Percentiles rank a stretch among this genome's conserved stretches.
Conservation (phyloP, 352 stramenopile genomes). For the Phytophthora syringae region DNA sequence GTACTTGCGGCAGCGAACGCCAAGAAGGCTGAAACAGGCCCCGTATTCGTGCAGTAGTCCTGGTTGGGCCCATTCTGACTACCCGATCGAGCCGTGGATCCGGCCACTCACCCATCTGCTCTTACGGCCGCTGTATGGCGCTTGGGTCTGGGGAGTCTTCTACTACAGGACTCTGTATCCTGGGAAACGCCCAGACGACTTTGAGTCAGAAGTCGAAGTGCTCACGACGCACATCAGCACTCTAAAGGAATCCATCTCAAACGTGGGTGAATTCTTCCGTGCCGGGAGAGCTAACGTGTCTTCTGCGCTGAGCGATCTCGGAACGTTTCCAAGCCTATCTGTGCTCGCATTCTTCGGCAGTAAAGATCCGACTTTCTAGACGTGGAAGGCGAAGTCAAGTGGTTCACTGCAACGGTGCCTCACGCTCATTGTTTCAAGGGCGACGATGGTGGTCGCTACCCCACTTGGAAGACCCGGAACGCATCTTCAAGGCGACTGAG, state of each 20-base stretch:
- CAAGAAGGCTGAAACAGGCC: not conserved
- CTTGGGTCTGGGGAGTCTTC: constrained; percentile 30
- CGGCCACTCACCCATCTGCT: constrained; percentile 41
- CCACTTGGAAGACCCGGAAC: constrained; percentile 40
- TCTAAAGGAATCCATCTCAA: constrained; percentile 30
- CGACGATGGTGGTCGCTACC: constrained; percentile 42
- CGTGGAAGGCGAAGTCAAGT: constrained; percentile 37
- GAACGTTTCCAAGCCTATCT: not conserved
- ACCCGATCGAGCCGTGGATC: constrained; percentile 36
- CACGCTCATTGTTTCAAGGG: constrained; percentile 25
- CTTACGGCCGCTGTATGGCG: constrained; percentile 39
- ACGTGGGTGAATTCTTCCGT: constrained; percentile 31
- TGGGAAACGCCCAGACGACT: constrained; percentile 26
- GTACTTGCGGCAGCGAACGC: constrained; percentile 28
- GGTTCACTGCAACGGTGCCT: constrained; percentile 36
- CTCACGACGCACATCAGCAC: constrained; percentile 27
- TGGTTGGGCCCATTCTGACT: constrained; percentile 44
- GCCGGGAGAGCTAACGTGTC: constrained; percentile 35
- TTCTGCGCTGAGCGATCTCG: constrained; percentile 23
- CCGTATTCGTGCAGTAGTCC: constrained; percentile 31
- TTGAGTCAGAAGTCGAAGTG: constrained; percentile 36
- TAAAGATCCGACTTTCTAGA: constrained; percentile 46
- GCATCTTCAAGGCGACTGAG: constrained; percentile 25
- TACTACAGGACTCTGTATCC: constrained; percentile 53
- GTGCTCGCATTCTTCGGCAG: constrained; percentile 46